Evolutionary conservation across 352 stramenopile genomes (phyloP), one percentile per base, ranked within the genome.

Genomic region (Pilasporangium apinafurcum): DNA sequence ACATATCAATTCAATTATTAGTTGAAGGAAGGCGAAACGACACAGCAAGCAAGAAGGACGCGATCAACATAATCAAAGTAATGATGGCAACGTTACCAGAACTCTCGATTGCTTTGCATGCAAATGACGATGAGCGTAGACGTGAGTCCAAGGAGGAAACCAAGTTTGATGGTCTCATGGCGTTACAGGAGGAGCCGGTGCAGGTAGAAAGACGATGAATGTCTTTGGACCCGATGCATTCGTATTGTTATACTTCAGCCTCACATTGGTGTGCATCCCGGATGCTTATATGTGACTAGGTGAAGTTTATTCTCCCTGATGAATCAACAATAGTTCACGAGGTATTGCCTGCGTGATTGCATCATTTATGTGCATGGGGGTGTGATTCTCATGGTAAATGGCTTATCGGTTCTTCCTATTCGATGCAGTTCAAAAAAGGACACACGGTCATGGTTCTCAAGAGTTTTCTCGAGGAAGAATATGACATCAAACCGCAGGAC

Each of bases 381-480:
- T 52, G 28, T 8, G 7, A 26, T 26, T 9, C 27, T 37, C 10
- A 5, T 48, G 22, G 31, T n/a, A n/a, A n/a, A n/a, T n/a, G n/a
- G n/a, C n/a, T n/a, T n/a, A n/a, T n/a, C n/a, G n/a, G n/a, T n/a
- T n/a, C n/a, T n/a, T n/a, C n/a, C n/a, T n/a, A 16, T n/a, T 39
- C 30, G 12, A 34, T 22, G 5, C 43, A 85, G 72, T 85, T 85
- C 55, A 78, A 80, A 35, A 85, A 81, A 41, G 72, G 72, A 0
- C 72, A 85, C 28, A 85, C 69, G 1, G 56, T 85, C 38, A 54
- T 58, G 8, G 72, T 85, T 37, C 54, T 83, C 20, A 85, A 85
- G 44, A 50, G 58, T 31, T 85, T 79, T 37, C 47, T 85, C 14
- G 63, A 68, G 38, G 68, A 77, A 4, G 68, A 85, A 44, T 73